These are phyloP conservation scores for Trichosporon sp. DNA, from an alignment of 1,284 basidiomycete genomes.

Conservation along the genomic window DNA sequence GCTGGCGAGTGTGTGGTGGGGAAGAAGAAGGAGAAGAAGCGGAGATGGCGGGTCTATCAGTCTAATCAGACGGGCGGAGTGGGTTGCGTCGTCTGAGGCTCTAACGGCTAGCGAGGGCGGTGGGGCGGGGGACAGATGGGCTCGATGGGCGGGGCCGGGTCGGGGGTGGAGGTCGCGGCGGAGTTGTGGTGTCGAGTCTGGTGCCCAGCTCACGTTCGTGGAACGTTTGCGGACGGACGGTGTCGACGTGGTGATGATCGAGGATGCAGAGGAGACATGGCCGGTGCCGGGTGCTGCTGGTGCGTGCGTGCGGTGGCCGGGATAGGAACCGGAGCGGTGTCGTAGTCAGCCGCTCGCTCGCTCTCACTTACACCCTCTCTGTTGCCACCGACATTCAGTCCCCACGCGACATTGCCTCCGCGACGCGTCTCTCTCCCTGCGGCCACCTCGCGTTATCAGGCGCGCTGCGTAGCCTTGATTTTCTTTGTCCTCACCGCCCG, in stretches of 20 bases:
- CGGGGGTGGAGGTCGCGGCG: too few species aligned
- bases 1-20: not conserved
- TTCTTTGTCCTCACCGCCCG: not conserved
- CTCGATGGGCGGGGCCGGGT: too few species aligned
- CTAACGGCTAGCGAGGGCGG: too few species aligned
- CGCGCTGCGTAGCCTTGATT: not conserved
- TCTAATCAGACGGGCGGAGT: not conserved
- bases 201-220: too few species aligned
- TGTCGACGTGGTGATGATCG: too few species aligned
- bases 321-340: too few species aligned
- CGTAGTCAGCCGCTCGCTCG: too few species aligned
- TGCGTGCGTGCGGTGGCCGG: not conserved
- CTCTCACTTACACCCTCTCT: too few species aligned
- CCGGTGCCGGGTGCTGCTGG: not conserved
- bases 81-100: too few species aligned
- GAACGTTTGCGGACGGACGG: too few species aligned
- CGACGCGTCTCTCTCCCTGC: not conserved
- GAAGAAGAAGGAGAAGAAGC: not conserved
- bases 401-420: not conserved
- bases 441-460: not conserved
- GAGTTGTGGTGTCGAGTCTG: too few species aligned
- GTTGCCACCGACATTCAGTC: not conserved
- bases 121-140: too few species aligned
- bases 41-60: not conserved
- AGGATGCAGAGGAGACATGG: not conserved